These are phyloP conservation scores for Kuraishia floccosa DNA, from an alignment of 805 yeast genomes.

Conservation along the genomic window DNA sequence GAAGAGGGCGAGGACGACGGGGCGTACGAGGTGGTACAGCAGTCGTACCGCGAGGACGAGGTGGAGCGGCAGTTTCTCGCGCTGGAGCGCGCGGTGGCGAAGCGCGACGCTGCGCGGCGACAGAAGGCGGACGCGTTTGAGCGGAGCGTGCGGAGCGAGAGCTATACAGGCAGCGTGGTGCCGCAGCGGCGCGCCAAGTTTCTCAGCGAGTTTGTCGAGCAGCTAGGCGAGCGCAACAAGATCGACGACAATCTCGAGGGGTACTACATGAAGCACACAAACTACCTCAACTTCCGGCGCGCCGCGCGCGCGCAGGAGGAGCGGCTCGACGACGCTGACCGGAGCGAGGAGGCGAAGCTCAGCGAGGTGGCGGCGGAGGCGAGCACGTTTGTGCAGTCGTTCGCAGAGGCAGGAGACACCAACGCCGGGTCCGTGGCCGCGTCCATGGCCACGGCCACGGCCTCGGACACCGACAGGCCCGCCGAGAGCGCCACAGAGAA, in stretches of 20 bases:
- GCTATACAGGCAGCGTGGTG: slow-evolving; percentile 8
- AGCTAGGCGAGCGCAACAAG: slow-evolving; percentile 14
- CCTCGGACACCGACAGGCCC: slow-evolving; percentile 1
- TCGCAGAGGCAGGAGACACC: slow-evolving; percentile 4
- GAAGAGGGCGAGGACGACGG: slow-evolving; percentile 16
- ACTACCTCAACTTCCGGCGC: slow-evolving; percentile 28
- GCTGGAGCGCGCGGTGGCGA: slow-evolving; percentile 9
- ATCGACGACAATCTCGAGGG: slow-evolving; percentile 16
- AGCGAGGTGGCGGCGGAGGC: slow-evolving; percentile 5
- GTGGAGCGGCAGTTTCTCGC: slow-evolving; percentile 7
- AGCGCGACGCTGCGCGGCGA: slow-evolving; percentile 16
- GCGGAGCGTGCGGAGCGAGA: slow-evolving; percentile 14
- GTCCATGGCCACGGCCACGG: slow-evolving; percentile 9
- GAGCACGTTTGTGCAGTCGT: slow-evolving; percentile 8
- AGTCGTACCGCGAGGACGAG: slow-evolving; percentile 10
- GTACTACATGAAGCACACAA: slow-evolving; percentile 29
- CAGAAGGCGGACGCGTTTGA: slow-evolving; percentile 22
- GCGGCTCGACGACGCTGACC: slow-evolving; percentile 25
- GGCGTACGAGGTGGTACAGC: slow-evolving; percentile 8
- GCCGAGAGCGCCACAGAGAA: slow-evolving; percentile 4
- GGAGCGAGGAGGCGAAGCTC: slow-evolving; percentile 21
- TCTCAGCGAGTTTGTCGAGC: slow-evolving; percentile 15
- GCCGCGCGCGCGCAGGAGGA: slow-evolving; percentile 28
- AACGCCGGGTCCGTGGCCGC: slow-evolving; percentile 9
- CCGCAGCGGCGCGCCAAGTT: slow-evolving; percentile 13